A percentile compares a stretch with the other conserved stretches of the same genome.
These are phyloP conservation scores for Blastomyces silverae DNA, from an alignment of 2,329 filamentous ascomycete species.

Conservation along the genomic window DNA sequence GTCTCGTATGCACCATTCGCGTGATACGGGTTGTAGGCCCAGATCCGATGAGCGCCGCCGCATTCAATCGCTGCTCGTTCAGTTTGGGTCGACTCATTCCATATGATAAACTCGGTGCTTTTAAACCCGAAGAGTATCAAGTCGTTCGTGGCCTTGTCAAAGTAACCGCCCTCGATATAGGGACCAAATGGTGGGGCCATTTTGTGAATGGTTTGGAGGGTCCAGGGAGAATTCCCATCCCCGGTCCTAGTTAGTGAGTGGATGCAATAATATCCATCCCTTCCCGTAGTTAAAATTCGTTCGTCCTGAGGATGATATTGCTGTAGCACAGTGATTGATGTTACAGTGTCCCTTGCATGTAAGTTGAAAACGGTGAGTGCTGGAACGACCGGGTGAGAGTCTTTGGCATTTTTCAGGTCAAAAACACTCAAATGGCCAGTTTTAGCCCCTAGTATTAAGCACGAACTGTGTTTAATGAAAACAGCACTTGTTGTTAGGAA, in stretches of 20 bases:
- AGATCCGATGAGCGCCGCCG: conserved; percentile 75
- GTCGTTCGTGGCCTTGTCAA: conserved; percentile 46
- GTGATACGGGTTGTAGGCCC: conserved; percentile 48
- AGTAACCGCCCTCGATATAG: conserved; percentile 66
- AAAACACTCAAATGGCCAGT: conserved; percentile 50
- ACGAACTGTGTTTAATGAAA: conserved; percentile 29
- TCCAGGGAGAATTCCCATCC: conserved; percentile 27
- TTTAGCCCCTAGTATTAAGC: conserved; percentile 51
- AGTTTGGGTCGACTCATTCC: conserved; percentile 65
- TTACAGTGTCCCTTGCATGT: conserved; percentile 60
- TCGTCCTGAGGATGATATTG: conserved; percentile 20
- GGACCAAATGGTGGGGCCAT: conserved; percentile 64
- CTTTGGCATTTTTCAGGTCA: conserved; percentile 19
- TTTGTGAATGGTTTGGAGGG: conserved; percentile 56
- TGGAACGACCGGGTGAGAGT: conserved; percentile 9
- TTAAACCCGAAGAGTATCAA: conserved; percentile 75
- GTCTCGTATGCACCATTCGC: conserved; percentile 38
- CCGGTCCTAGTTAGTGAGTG: conserved; percentile 38
- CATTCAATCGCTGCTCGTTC: conserved; percentile 70
- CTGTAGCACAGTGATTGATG: conserved; percentile 46
- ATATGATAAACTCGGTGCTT: conserved; percentile 70
- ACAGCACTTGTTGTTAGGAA: conserved; percentile 50
- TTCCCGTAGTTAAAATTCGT: conserved; percentile 61
- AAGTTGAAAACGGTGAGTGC: conserved; percentile 24
- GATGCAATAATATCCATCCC: conserved; percentile 69